Evolutionary conservation across 257 asterid species (phyloP).

Genomic region (Penstemon barbatus): DNA sequence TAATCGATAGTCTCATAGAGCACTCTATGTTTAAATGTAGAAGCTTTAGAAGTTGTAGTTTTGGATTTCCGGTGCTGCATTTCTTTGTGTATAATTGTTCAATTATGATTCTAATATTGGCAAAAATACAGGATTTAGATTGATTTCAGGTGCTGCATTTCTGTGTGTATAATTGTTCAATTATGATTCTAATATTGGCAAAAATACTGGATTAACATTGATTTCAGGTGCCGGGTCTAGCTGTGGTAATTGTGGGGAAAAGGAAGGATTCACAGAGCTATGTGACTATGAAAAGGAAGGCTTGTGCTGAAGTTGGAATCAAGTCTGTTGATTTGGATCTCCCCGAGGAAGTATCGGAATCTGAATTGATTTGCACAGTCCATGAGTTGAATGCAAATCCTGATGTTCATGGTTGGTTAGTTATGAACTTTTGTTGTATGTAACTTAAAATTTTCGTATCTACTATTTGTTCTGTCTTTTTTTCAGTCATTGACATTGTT

Average conservation of each 20-base stretch:
- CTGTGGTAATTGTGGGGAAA: constrained; percentile 82
- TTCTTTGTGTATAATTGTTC: neutral
- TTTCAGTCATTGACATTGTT: too few relatives aligned
- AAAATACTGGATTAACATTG: neutral
- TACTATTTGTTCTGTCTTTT: neutral
- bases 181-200: neutral
- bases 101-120: neutral
- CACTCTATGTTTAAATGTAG: neutral
- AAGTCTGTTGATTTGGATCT: constrained; percentile 69
- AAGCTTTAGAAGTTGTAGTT: neutral
- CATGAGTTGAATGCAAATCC: constrained; percentile 75
- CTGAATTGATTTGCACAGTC: constrained; percentile 66
- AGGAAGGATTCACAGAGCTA: constrained; percentile 93
- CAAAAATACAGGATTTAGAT: neutral
- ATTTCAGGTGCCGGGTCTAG: constrained; percentile 86
- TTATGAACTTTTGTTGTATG: neutral
- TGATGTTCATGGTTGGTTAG: constrained; percentile 73
- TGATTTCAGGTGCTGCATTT: constrained; percentile 19
- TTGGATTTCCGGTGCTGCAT: neutral
- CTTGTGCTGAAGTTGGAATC: constrained; percentile 85
- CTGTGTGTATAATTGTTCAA: neutral
- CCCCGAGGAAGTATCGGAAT: constrained; percentile 74
- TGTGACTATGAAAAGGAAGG: constrained; percentile 85
- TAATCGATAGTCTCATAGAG: neutral
- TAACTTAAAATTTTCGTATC: neutral